phyloP scores from a whole-genome alignment of 208 protist species.

The Trichomonas gallinae region DNA sequence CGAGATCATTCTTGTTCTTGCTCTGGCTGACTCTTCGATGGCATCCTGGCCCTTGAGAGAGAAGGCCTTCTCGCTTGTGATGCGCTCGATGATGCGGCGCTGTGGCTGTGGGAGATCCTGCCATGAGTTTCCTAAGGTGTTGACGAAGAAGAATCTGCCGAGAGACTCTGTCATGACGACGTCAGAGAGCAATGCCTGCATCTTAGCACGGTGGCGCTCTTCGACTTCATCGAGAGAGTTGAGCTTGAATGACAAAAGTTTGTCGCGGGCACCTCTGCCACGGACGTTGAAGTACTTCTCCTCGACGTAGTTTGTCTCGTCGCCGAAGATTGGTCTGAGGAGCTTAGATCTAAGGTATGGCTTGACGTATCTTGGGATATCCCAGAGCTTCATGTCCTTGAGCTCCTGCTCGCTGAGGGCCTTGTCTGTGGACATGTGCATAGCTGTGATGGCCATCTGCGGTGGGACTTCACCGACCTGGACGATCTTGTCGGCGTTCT shows the following conservation, averaged over 20 bases:
- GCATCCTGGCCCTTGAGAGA: background rate
- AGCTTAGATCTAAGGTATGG: background rate
- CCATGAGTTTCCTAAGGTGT: background rate
- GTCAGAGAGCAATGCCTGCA: background rate
- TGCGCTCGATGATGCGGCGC: background rate
- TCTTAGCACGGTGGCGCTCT: background rate
- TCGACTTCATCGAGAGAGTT: background rate
- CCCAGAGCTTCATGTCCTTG: background rate
- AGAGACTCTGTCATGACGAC: background rate
- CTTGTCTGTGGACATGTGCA: background rate
- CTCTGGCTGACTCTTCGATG: background rate
- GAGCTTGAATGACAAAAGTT: background rate
- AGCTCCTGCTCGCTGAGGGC: background rate
- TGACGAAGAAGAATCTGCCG: background rate
- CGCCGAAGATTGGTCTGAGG: background rate
- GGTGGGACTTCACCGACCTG: background rate
- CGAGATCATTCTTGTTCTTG: background rate
- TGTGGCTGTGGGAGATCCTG: background rate
- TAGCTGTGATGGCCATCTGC: background rate
- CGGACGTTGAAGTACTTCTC: background rate
- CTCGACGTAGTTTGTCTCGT: background rate
- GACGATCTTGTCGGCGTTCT: background rate
- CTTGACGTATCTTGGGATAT: background rate
- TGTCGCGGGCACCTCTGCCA: background rate
- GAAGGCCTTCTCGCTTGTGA: background rate